Percentiles rank a stretch among this genome's conserved stretches.
Conservation (phyloP, 306 rosid species). For the peach (Prunus persica) region DNA sequence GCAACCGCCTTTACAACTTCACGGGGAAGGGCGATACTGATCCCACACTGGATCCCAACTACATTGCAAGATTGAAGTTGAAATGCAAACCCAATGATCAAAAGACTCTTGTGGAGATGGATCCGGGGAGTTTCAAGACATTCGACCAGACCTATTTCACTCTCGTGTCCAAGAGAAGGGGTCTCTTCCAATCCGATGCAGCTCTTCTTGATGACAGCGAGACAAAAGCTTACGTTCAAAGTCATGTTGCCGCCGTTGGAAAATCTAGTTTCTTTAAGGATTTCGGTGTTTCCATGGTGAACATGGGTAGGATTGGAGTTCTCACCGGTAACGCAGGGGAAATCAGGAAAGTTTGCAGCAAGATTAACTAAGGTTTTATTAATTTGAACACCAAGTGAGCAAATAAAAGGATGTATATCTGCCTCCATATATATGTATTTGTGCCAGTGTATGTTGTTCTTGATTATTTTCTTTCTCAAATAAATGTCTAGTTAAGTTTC, state of each 20-base stretch:
- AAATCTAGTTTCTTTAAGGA: slow-evolving; percentile 30
- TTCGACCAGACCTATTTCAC: slow-evolving; percentile 24
- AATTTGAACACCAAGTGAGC: not conserved
- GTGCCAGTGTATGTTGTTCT: not conserved
- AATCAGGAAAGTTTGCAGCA: slow-evolving; percentile 35
- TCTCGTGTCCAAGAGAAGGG: slow-evolving; percentile 38
- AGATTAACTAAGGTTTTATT: not conserved
- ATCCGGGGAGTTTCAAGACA: slow-evolving; percentile 39
- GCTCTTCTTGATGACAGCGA: slow-evolving; percentile 35
- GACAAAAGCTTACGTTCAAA: slow-evolving; percentile 27
- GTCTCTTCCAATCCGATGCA: slow-evolving; percentile 39
- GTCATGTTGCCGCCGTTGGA: slow-evolving; percentile 11
- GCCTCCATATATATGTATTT: not conserved
- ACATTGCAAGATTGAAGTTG: slow-evolving; percentile 21
- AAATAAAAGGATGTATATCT: not conserved
- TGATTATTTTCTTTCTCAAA: no score
- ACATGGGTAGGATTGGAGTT: slow-evolving; percentile 39
- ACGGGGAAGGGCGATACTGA: slow-evolving; percentile 40
- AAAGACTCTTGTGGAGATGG: slow-evolving; percentile 29
- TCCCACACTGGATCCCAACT: slow-evolving; percentile 36
- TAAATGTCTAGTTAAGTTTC: no score
- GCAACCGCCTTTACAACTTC: slow-evolving; percentile 35
- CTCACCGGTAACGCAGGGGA: slow-evolving; percentile 35
- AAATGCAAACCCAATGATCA: slow-evolving; percentile 27
- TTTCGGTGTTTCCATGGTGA: slow-evolving; percentile 42